A percentile compares a stretch with the other conserved stretches of the same genome.
These are phyloP conservation scores for Ceratocystis eucalypticola DNA, from an alignment of 2,329 filamentous ascomycete genomes.

Conservation along the genomic window DNA sequence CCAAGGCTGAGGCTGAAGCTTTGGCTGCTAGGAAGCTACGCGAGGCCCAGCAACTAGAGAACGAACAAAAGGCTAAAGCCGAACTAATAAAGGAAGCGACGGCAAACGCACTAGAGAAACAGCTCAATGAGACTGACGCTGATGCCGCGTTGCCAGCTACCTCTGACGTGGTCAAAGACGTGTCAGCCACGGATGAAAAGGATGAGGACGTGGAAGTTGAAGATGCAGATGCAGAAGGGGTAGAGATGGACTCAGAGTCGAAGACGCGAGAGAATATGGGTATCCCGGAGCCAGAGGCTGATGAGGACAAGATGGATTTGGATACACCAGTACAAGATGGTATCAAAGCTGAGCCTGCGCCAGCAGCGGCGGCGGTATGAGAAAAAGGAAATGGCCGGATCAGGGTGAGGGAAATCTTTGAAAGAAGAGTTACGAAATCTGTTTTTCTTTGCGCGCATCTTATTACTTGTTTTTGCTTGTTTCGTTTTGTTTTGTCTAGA, in stretches of 20 bases:
- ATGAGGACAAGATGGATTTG: conserved; percentile 8
- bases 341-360: background rate
- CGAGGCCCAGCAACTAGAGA: conserved; percentile 10
- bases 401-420: background rate
- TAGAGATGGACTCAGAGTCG: too few relatives aligned
- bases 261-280: too few relatives aligned
- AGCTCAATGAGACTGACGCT: background rate
- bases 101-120: background rate
- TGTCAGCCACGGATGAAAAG: background rate
- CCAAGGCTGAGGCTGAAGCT: conserved; percentile 25
- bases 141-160: background rate
- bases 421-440: background rate
- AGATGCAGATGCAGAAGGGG: background rate
- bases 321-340: background rate
- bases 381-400: background rate
- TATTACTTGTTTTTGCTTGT: too few relatives aligned
- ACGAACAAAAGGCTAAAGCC: background rate
- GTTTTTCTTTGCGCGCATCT: too few relatives aligned
- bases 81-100: background rate
- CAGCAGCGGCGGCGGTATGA: background rate
- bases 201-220: conserved; percentile 1
- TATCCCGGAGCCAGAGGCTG: background rate
- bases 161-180: background rate
- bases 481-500: too few relatives aligned
- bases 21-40: conserved; percentile 18